phyloP scores from a whole-genome alignment of 345 rosid species.

The Aquilaria yunnanensis region DNA sequence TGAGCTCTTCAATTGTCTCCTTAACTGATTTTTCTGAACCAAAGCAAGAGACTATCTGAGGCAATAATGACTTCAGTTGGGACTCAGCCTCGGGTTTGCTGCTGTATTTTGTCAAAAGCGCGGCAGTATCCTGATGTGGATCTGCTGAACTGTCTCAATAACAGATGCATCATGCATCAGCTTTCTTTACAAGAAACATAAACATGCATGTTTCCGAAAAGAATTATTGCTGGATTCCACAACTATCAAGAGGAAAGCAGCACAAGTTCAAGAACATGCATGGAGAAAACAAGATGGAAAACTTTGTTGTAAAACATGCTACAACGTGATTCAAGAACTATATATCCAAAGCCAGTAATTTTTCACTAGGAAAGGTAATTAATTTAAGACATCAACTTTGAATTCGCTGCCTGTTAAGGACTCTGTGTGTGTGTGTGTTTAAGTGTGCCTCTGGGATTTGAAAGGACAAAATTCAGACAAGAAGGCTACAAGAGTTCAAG shows the following conservation, averaged over 20 bases:
- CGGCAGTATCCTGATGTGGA: conserved; percentile 48
- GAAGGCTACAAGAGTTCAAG: too few relatives aligned
- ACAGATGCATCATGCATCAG: neutral
- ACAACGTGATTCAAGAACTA: conserved; percentile 1
- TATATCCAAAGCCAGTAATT: neutral
- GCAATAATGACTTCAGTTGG: conserved; percentile 53
- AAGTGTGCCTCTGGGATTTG: neutral
- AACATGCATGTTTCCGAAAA: neutral
- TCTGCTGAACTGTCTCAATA: conserved; percentile 57
- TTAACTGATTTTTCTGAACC: conserved; percentile 48
- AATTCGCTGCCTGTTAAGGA: too few relatives aligned
- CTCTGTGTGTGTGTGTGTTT: too few relatives aligned
- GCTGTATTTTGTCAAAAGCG: conserved; percentile 49
- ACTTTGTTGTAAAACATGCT: neutral
- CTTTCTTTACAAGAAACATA: neutral
- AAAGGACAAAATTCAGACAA: neutral
- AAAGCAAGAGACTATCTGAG: conserved; percentile 65
- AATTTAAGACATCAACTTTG: too few relatives aligned
- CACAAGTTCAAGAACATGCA: neutral
- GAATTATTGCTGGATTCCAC: neutral
- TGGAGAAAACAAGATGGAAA: neutral
- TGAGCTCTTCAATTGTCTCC: conserved; percentile 66
- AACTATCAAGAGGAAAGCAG: neutral
- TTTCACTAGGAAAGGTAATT: conserved; percentile 9
- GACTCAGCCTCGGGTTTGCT: conserved; percentile 55